A percentile compares a stretch with the other conserved stretches of the same genome.
Conservation (phyloP, 2,329 filamentous ascomycete species). For the Epichloe typhina region DNA sequence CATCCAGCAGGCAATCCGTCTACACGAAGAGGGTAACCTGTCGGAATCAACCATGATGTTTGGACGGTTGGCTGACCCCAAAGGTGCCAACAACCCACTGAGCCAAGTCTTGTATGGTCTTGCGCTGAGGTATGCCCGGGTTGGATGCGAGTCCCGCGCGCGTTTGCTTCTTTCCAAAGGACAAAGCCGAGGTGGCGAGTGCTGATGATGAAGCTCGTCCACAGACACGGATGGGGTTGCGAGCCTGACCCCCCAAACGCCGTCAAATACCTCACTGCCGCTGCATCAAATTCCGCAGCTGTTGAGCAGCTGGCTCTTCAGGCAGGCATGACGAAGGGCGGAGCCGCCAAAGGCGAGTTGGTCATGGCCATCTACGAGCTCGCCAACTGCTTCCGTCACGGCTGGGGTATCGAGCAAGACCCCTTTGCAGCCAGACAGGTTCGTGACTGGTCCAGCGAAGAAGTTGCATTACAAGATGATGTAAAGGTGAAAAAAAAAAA, state of each 20-base stretch:
- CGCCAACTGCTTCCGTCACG: conserved; percentile 83
- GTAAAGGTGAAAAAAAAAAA: neutral
- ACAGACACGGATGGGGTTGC: conserved; percentile 88
- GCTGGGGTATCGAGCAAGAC: conserved; percentile 84
- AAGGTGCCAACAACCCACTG: conserved; percentile 79
- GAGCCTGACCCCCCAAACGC: conserved; percentile 57
- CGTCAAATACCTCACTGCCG: conserved; percentile 73
- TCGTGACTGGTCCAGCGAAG: conserved; percentile 18
- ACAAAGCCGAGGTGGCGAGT: neutral
- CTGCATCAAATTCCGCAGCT: conserved; percentile 77
- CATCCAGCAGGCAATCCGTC: conserved; percentile 88
- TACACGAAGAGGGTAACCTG: conserved; percentile 78
- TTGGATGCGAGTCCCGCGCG: conserved; percentile 29
- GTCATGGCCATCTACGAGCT: conserved; percentile 94
- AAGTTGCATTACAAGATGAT: conserved; percentile 3
- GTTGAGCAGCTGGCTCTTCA: conserved; percentile 76
- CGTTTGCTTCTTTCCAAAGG: conserved; percentile 7
- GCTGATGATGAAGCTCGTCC: conserved; percentile 1
- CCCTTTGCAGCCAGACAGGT: conserved; percentile 68
- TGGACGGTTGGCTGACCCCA: conserved; percentile 66
- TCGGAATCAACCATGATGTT: conserved; percentile 76
- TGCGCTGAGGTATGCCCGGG: conserved; percentile 58
- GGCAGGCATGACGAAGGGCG: conserved; percentile 83
- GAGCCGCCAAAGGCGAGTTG: conserved; percentile 88
- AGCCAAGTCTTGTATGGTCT: conserved; percentile 94